These are phyloP conservation scores for Neonectria punicea DNA, from an alignment of 2,329 filamentous ascomycete genomes.

Conservation along the genomic window DNA sequence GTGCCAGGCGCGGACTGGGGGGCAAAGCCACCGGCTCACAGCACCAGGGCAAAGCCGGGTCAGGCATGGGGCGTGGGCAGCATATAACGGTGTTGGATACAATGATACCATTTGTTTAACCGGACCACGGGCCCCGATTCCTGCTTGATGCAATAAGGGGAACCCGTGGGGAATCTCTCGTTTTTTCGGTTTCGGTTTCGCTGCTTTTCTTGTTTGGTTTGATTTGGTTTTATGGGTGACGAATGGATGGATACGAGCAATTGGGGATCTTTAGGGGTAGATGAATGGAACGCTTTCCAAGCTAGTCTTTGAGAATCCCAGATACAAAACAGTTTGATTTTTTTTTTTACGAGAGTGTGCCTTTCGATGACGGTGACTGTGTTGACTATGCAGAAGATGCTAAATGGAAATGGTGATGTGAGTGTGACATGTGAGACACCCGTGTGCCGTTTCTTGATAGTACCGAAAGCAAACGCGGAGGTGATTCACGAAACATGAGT, in stretches of 20 bases:
- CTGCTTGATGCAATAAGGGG: slow-evolving; percentile 10
- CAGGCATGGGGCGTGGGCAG: slow-evolving; percentile 33
- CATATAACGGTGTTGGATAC: slow-evolving; percentile 45
- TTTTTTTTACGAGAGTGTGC: slow-evolving; percentile 1
- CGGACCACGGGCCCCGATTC: slow-evolving; percentile 5
- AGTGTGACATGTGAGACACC: not conserved
- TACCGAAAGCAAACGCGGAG: slow-evolving; percentile 7
- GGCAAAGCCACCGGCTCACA: slow-evolving; percentile 2
- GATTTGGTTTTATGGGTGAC: slow-evolving; percentile 16
- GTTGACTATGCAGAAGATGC: not conserved
- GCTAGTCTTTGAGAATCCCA: slow-evolving; percentile 20
- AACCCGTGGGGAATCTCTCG: slow-evolving; percentile 1
- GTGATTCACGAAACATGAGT: slow-evolving; percentile 3
- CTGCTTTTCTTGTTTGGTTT: slow-evolving; percentile 26
- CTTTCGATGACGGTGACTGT: not conserved
- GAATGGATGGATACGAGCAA: slow-evolving; percentile 25
- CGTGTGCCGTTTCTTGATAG: not conserved
- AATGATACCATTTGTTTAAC: slow-evolving; percentile 40
- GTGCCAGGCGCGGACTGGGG: slow-evolving; percentile 9
- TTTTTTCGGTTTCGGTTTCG: slow-evolving; percentile 9
- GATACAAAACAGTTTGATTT: slow-evolving; percentile 28
- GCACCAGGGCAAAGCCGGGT: slow-evolving; percentile 2
- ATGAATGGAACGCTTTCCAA: slow-evolving; percentile 1
- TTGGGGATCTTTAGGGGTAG: slow-evolving; percentile 15
- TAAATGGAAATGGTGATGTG: slow-evolving; percentile 2